phyloP scores from a whole-genome alignment of 2,329 filamentous ascomycete species.

The Aspergillus floridensis region DNA sequence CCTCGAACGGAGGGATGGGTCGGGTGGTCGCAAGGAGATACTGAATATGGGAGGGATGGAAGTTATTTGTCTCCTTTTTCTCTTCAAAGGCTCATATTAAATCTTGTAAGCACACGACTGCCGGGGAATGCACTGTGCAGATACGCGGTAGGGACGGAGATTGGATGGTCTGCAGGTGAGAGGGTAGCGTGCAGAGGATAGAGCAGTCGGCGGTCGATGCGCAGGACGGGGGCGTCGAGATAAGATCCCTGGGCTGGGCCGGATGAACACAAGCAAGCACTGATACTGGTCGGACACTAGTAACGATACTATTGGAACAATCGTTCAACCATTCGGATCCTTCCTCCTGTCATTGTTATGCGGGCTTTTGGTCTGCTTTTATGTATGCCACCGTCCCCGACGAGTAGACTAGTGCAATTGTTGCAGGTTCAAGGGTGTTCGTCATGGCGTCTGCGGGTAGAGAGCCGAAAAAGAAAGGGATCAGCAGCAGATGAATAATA shows the following conservation, averaged over 20 bases:
- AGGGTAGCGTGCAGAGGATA: not conserved
- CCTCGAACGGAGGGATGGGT: not conserved
- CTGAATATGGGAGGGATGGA: not conserved
- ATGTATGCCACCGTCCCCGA: not conserved
- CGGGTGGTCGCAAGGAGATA: not conserved
- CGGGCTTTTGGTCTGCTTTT: not conserved
- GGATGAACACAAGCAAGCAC: not conserved
- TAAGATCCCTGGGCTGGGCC: not conserved
- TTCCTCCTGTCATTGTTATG: not conserved
- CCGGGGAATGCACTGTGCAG: constrained; percentile 1
- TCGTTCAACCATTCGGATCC: not conserved
- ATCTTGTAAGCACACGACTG: not conserved
- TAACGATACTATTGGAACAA: not conserved
- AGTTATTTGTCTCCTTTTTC: no score
- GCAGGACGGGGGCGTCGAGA: not conserved
- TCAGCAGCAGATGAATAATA: not conserved
- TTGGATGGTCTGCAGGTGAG: not conserved
- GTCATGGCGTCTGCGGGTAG: not conserved
- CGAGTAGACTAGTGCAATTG: no score
- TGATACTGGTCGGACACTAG: not conserved
- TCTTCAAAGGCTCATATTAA: not conserved
- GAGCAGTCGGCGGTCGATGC: not conserved
- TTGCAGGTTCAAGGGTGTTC: not conserved
- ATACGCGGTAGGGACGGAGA: not conserved
- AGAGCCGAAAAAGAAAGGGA: not conserved